Conservation (phyloP, 2,329 filamentous ascomycete genomes). For the Hypoxylon sp. region DNA sequence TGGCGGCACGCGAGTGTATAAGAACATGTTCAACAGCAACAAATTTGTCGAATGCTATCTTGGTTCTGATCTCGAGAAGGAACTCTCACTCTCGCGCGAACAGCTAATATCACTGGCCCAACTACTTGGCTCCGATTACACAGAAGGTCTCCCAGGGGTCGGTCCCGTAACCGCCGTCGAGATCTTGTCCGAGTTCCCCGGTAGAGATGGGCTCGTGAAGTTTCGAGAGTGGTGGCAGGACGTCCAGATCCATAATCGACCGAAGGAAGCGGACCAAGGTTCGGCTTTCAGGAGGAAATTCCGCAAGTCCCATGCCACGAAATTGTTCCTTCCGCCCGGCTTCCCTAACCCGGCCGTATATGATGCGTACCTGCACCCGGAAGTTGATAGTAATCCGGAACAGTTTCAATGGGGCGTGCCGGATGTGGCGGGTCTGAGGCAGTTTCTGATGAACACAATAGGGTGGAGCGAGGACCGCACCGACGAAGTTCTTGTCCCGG, state of each 20-base stretch:
- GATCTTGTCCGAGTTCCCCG: conserved; percentile 90
- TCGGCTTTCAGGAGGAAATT: conserved; percentile 88
- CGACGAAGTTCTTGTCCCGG: conserved; percentile 94
- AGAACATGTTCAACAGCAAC: conserved; percentile 99
- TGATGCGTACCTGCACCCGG: conserved; percentile 86
- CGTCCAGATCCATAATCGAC: conserved; percentile 78
- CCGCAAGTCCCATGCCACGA: conserved; percentile 81
- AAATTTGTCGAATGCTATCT: conserved; percentile 99
- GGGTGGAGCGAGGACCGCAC: conserved; percentile 94
- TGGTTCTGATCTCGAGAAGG: conserved; percentile 84
- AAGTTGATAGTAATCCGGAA: conserved; percentile 85
- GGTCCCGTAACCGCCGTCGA: conserved; percentile 96
- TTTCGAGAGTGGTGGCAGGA: conserved; percentile 92
- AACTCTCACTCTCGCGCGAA: conserved; percentile 87
- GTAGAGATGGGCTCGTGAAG: conserved; percentile 71
- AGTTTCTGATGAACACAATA: conserved; percentile 91
- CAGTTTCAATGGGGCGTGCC: conserved; percentile 96
- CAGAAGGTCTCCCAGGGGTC: conserved; percentile 89
- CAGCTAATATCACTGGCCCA: conserved; percentile 93
- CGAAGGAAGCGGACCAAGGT: conserved; percentile 72
- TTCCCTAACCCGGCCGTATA: conserved; percentile 87
- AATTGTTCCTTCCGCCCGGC: conserved; percentile 84
- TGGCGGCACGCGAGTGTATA: conserved; percentile 95
- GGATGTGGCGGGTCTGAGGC: conserved; percentile 86
- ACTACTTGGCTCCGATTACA: conserved; percentile 93